Evolutionary conservation across 768 basidiomycete genomes (phyloP).

Genomic region (Leucocoprinus sp.): DNA sequence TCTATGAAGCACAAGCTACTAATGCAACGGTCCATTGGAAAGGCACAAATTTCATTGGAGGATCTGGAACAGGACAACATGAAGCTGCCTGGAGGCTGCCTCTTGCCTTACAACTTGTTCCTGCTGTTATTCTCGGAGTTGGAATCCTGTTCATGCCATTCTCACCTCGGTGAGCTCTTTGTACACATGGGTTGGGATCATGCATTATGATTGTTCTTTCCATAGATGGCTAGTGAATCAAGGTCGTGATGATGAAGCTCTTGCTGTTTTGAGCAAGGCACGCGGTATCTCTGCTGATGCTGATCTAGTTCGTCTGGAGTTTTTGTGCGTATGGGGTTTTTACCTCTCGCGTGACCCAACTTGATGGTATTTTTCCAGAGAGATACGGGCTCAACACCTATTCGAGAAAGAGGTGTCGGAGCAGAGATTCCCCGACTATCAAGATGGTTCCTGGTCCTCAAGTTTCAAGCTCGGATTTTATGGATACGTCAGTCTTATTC

Average conservation of each 20-base stretch:
- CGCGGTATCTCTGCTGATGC: constrained; percentile 47
- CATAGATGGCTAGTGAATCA: constrained; percentile 68
- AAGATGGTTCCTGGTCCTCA: constrained; percentile 50
- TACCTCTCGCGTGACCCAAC: neutral
- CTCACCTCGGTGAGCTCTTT: constrained; percentile 48
- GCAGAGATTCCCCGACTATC: constrained; percentile 51
- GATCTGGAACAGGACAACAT: constrained; percentile 44
- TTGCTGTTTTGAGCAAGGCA: constrained; percentile 52
- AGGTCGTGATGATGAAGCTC: constrained; percentile 69
- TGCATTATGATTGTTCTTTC: neutral
- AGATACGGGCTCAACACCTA: constrained; percentile 67
- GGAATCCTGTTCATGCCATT: constrained; percentile 77
- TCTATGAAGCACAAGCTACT: constrained; percentile 14
- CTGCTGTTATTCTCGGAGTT: constrained; percentile 59
- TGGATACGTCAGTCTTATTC: constrained; percentile 56
- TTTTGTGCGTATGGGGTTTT: constrained; percentile 38
- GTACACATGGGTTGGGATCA: no score
- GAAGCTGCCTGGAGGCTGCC: constrained; percentile 75
- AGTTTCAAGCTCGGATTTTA: constrained; percentile 54
- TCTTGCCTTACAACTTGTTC: constrained; percentile 64
- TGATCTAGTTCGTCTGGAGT: constrained; percentile 67
- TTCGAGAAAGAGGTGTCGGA: constrained; percentile 62
- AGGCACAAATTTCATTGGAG: constrained; percentile 66
- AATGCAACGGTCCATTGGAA: constrained; percentile 35
- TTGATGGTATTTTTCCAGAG: constrained; percentile 27